Percentiles rank a stretch among this genome's conserved stretches.
Conservation (phyloP, 441 rosid genomes). For the Gossypium gossypioides region DNA sequence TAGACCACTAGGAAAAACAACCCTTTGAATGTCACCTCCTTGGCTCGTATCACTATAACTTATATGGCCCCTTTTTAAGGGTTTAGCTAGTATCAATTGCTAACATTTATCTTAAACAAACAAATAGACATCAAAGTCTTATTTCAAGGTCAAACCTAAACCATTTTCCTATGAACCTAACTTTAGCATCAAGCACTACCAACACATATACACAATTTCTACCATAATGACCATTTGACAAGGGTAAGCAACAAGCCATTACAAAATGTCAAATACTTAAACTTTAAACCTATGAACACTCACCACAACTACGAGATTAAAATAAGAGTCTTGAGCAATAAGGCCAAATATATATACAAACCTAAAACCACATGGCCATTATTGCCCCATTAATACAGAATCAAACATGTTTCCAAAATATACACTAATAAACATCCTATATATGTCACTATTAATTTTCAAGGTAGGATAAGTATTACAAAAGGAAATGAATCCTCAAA, state of each 20-base stretch:
- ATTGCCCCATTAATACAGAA: neutral
- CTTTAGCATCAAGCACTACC: neutral
- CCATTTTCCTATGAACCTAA: neutral
- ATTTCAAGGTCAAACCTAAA: neutral
- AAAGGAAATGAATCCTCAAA: neutral
- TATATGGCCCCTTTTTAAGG: too few species aligned
- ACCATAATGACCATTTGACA: neutral
- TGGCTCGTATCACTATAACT: too few species aligned
- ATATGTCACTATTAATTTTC: neutral
- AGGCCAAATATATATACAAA: neutral
- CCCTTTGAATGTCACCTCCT: too few species aligned
- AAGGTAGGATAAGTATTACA: neutral
- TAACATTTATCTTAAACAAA: too few species aligned
- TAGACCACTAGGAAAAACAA: too few species aligned
- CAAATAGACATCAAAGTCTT: neutral
- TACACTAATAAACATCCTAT: neutral
- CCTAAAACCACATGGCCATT: neutral
- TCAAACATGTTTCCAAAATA: neutral
- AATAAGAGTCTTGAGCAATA: neutral
- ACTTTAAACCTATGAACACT: neutral
- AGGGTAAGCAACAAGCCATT: neutral
- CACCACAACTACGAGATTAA: neutral
- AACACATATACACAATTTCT: neutral
- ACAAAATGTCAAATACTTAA: neutral
- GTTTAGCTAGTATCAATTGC: too few species aligned